phyloP scores from a whole-genome alignment of 345 rosid genomes.

The Dipteronia dyeriana region DNA sequence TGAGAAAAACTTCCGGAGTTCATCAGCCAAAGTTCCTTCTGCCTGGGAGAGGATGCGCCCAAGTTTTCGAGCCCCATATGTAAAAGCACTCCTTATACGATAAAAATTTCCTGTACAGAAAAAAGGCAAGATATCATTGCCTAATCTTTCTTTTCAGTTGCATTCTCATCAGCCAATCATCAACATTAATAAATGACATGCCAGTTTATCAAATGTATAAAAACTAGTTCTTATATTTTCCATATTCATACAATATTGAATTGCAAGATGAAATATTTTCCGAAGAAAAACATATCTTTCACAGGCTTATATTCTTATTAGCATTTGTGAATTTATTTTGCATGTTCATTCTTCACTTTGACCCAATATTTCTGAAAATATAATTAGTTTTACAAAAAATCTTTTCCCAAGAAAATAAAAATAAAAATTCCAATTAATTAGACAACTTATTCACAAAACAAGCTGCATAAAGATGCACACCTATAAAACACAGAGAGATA shows the following conservation, averaged over 20 bases:
- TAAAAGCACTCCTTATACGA: slow-evolving; percentile 88
- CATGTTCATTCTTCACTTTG: slow-evolving; percentile 1
- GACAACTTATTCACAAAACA: not conserved
- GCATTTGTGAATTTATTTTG: slow-evolving; percentile 2
- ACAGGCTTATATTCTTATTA: not conserved
- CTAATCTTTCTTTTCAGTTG: not conserved
- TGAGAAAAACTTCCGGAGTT: slow-evolving; percentile 69
- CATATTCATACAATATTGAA: not conserved
- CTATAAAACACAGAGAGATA: not conserved
- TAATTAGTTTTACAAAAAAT: not conserved
- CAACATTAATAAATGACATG: not conserved
- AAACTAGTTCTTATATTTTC: not conserved
- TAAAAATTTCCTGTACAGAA: slow-evolving; percentile 62
- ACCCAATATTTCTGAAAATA: slow-evolving; percentile 23
- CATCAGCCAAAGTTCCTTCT: slow-evolving; percentile 50
- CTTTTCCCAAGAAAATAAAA: not conserved
- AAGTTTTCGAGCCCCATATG: slow-evolving; percentile 86
- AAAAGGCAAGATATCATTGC: slow-evolving; percentile 15
- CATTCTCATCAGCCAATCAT: slow-evolving; percentile 11
- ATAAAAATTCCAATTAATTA: not conserved
- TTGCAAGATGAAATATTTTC: not conserved
- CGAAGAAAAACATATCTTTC: not conserved
- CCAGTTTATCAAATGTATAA: slow-evolving; percentile 6
- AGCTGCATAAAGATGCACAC: not conserved
- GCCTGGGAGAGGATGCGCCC: slow-evolving; percentile 58